Evolutionary conservation across 345 rosid genomes (phyloP).

Genomic region (Viola odorata): DNA sequence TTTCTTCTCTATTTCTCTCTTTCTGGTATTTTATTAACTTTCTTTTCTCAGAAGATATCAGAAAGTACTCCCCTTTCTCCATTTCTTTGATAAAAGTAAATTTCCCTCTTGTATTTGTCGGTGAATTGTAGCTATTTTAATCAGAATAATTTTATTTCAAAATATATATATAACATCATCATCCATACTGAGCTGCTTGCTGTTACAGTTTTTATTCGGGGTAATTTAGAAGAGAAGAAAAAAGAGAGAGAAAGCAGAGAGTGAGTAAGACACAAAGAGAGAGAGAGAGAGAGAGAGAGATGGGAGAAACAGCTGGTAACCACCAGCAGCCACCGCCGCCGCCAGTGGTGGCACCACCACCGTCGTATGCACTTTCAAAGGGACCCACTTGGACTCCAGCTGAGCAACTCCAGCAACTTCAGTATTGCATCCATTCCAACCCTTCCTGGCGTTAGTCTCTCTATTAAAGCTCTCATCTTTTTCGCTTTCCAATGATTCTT

Average conservation of each 20-base stretch:
- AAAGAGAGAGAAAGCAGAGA: neutral
- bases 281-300: neutral
- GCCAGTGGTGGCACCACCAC: conserved; percentile 31
- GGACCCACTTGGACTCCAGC: conserved; percentile 77
- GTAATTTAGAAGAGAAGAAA: too few species aligned
- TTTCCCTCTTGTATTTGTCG: neutral
- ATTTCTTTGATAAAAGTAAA: conserved; percentile 17
- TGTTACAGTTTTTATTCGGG: too few species aligned
- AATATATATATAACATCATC: too few species aligned
- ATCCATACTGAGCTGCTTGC: too few species aligned
- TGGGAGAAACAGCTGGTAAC: conserved; percentile 23
- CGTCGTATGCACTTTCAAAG: conserved; percentile 38
- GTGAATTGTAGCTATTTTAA: neutral
- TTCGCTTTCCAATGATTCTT: neutral
- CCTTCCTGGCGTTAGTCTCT: conserved; percentile 91
- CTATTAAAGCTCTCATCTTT: conserved; percentile 4
- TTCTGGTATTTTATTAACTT: neutral
- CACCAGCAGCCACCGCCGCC: conserved; percentile 36
- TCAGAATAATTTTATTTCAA: too few species aligned
- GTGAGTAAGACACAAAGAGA: neutral
- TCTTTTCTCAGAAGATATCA: neutral
- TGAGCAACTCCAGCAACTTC: conserved; percentile 87
- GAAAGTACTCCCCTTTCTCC: neutral
- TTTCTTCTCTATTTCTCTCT: neutral
- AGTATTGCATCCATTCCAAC: conserved; percentile 97